These are phyloP conservation scores for Aureobasidium zeae DNA, from an alignment of 2,329 filamentous ascomycete species.

Conservation along the genomic window DNA sequence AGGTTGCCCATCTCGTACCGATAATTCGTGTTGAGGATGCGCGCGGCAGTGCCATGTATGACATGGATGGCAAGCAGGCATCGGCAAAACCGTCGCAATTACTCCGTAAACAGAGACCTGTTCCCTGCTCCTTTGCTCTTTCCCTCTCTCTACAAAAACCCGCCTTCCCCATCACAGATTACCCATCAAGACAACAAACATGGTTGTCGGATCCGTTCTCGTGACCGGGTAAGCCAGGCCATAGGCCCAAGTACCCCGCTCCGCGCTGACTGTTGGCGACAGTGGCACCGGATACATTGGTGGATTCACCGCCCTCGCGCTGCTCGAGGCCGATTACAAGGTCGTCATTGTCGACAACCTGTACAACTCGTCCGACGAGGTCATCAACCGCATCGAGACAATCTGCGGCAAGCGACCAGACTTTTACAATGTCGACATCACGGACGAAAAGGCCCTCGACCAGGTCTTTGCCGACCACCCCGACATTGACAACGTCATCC, in stretches of 20 bases:
- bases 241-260: constrained; percentile 11
- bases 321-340: constrained; percentile 90
- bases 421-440: constrained; percentile 83
- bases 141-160: neutral
- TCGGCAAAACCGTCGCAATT: too few species aligned
- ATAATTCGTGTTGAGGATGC: too few species aligned
- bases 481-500: constrained; percentile 94
- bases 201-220: constrained; percentile 80
- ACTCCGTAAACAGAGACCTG: too few species aligned
- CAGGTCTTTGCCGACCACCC: constrained; percentile 82
- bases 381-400: constrained; percentile 88
- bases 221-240: constrained; percentile 67
- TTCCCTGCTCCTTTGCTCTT: too few species aligned
- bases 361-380: constrained; percentile 91
- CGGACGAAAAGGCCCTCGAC: constrained; percentile 72
- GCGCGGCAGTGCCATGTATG: too few species aligned
- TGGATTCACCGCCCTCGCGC: constrained; percentile 86
- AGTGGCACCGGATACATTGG: constrained; percentile 99
- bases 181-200: constrained; percentile 31
- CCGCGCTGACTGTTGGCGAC: constrained; percentile 18
- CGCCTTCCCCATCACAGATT: neutral
- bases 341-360: constrained; percentile 94
- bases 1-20: too few species aligned
- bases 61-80: too few species aligned
- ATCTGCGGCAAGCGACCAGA: constrained; percentile 78